phyloP scores from a whole-genome alignment of 768 basidiomycete species.

The Pisolithus microcarpus region DNA sequence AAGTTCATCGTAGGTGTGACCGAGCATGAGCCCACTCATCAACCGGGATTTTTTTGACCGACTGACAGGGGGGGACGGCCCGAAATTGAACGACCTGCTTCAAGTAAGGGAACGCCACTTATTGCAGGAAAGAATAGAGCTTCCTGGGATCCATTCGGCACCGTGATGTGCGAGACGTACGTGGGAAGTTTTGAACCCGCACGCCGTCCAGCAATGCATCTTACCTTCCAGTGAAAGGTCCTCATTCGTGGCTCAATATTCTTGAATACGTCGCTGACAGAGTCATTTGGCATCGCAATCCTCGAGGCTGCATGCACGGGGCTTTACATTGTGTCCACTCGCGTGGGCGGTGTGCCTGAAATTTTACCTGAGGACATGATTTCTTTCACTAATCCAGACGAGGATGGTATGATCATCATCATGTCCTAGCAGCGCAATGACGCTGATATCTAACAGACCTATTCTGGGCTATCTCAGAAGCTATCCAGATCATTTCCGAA shows the following conservation, averaged over 20 bases:
- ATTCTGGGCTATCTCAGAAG: constrained; percentile 73
- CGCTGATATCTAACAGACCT: constrained; percentile 52
- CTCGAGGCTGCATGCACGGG: constrained; percentile 95
- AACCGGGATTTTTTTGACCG: not conserved
- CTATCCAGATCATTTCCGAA: constrained; percentile 58
- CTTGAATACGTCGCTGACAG: constrained; percentile 92
- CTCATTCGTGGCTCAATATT: constrained; percentile 83
- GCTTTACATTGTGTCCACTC: constrained; percentile 88
- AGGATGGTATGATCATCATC: constrained; percentile 60
- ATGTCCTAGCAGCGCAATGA: not conserved
- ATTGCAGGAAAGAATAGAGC: constrained; percentile 86
- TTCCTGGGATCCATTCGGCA: constrained; percentile 79
- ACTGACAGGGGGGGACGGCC: constrained; percentile 81
- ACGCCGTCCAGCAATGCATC: not conserved
- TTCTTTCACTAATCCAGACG: constrained; percentile 88
- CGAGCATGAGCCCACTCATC: not conserved
- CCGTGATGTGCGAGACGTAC: constrained; percentile 73
- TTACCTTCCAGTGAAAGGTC: constrained; percentile 42
- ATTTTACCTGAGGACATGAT: constrained; percentile 93
- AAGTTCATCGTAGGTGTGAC: constrained; percentile 75
- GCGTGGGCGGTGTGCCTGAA: constrained; percentile 93
- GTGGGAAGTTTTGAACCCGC: constrained; percentile 15
- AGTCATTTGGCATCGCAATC: constrained; percentile 96
- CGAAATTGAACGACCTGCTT: constrained; percentile 87
- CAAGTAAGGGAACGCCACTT: constrained; percentile 92